phyloP scores from a whole-genome alignment of 2,329 filamentous ascomycete species.

The Periconia macrospinosa region DNA sequence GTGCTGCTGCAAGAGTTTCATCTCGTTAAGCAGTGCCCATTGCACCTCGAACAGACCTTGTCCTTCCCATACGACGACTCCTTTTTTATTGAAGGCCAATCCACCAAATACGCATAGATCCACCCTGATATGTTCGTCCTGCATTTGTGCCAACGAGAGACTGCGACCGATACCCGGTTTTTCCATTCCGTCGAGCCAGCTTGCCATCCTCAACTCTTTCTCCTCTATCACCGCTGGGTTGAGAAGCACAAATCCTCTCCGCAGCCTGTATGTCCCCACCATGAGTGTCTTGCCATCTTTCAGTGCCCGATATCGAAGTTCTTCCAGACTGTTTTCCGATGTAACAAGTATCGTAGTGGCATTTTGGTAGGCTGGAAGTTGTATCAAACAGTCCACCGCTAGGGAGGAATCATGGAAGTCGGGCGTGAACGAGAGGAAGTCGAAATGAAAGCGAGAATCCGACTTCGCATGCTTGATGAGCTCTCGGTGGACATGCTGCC shows the following conservation, averaged over 20 bases:
- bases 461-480: constrained; percentile 45
- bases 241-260: constrained; percentile 47
- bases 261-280: constrained; percentile 47
- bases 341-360: constrained; percentile 44
- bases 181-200: constrained; percentile 51
- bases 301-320: constrained; percentile 42
- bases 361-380: constrained; percentile 36
- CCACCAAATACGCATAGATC: constrained; percentile 47
- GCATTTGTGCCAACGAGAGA: constrained; percentile 42
- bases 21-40: constrained; percentile 45
- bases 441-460: constrained; percentile 49
- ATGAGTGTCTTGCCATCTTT: constrained; percentile 46
- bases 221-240: constrained; percentile 38
- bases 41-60: constrained; percentile 49
- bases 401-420: constrained; percentile 45
- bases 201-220: constrained; percentile 34
- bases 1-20: constrained; percentile 28
- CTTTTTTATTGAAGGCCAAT: constrained; percentile 43
- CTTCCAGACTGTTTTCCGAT: constrained; percentile 50
- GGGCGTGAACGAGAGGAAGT: constrained; percentile 48
- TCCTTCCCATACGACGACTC: constrained; percentile 46
- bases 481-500: constrained; percentile 37
- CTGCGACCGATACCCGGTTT: constrained; percentile 36
- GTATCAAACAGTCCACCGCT: constrained; percentile 35
- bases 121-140: constrained; percentile 27